phyloP scores from a whole-genome alignment of 805 yeast species.

The Candida glaebosa region DNA sequence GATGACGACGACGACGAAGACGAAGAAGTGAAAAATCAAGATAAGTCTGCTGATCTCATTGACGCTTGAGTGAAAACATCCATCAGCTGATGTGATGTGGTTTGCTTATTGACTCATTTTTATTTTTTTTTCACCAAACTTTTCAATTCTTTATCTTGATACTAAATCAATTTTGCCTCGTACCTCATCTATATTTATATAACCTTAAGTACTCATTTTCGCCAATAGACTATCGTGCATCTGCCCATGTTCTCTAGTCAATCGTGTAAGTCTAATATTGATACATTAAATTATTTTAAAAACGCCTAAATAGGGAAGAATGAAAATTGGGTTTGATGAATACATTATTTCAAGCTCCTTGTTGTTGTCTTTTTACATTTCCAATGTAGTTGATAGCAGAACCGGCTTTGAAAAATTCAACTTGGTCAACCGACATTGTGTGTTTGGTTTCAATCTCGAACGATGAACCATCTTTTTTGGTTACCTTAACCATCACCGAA shows the following conservation, averaged over 20 bases:
- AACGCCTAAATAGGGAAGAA: neutral
- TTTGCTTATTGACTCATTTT: neutral
- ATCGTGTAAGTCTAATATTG: neutral
- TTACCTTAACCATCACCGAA: conserved; percentile 61
- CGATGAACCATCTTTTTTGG: conserved; percentile 67
- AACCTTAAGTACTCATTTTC: neutral
- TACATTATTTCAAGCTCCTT: too few species aligned
- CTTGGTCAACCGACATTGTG: conserved; percentile 95
- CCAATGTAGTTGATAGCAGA: conserved; percentile 94
- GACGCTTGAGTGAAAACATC: conserved; percentile 27
- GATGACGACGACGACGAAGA: conserved; percentile 49
- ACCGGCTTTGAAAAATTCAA: conserved; percentile 95
- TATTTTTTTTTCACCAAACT: neutral
- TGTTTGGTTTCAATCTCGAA: conserved; percentile 78
- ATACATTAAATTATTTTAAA: neutral
- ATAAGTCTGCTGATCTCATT: conserved; percentile 40
- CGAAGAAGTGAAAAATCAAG: conserved; percentile 21
- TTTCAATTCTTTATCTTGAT: neutral
- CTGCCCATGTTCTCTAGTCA: too few species aligned
- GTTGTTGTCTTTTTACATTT: conserved; percentile 26
- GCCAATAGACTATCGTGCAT: neutral
- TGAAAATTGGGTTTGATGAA: too few species aligned
- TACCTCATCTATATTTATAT: neutral
- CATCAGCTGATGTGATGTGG: too few species aligned
- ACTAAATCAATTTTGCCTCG: neutral